These are phyloP conservation scores for Aspergillus sparsus DNA, from an alignment of 495 filamentous ascomycete species.

Conservation along the genomic window DNA sequence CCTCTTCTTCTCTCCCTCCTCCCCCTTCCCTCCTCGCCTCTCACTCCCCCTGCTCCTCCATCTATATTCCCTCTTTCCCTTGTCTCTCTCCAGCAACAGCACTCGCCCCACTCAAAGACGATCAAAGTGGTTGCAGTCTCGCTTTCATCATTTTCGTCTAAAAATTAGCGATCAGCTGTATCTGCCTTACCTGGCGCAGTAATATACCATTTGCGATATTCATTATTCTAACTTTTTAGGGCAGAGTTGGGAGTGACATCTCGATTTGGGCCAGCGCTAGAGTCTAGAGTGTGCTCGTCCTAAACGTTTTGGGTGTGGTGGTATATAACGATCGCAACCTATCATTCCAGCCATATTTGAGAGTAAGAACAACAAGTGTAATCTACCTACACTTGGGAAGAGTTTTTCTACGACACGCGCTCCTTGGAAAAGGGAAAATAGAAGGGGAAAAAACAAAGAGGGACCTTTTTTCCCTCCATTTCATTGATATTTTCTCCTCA, in stretches of 20 bases:
- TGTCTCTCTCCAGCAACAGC: neutral
- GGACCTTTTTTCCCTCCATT: neutral
- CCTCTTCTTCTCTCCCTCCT: constrained; percentile 4
- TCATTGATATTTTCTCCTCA: neutral
- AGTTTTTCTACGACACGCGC: neutral
- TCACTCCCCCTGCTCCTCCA: neutral
- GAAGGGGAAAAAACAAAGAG: too few species aligned
- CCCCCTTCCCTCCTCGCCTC: constrained; percentile 4
- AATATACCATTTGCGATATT: constrained; percentile 9
- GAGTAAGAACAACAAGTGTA: constrained; percentile 1
- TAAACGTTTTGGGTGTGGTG: constrained; percentile 9
- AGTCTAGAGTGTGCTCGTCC: constrained; percentile 17
- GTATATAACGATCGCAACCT: constrained; percentile 19
- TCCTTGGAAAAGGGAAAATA: neutral
- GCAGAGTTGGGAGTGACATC: constrained; percentile 12
- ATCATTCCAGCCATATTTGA: constrained; percentile 8
- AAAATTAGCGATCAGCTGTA: constrained; percentile 6
- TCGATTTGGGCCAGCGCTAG: constrained; percentile 12
- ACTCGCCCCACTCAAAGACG: too few species aligned
- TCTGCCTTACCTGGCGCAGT: neutral
- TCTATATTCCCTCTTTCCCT: constrained; percentile 11
- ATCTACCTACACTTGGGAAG: neutral
- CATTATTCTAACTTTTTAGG: constrained; percentile 18
- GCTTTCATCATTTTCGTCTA: too few species aligned
- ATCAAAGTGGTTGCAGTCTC: too few species aligned